Evolutionary conservation across 2,329 filamentous ascomycete species (phyloP).

Genomic region (Mycosphaerella arachidis): DNA sequence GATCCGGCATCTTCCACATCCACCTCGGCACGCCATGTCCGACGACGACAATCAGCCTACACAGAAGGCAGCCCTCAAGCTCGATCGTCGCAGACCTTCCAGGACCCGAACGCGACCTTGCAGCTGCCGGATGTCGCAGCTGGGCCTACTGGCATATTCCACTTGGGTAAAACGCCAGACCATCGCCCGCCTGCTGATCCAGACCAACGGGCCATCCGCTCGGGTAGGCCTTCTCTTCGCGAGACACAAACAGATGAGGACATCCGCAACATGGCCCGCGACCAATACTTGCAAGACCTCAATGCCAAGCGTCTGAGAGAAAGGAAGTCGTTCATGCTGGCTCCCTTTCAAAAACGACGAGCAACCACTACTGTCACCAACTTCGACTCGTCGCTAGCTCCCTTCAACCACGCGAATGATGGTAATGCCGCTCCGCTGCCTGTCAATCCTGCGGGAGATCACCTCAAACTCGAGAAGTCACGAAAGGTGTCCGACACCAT

Average conservation of each 20-base stretch:
- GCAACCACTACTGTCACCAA: constrained; percentile 7
- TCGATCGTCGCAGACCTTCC: constrained; percentile 12
- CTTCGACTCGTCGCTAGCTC: constrained; percentile 28
- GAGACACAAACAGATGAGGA: constrained; percentile 27
- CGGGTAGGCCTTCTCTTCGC: constrained; percentile 13
- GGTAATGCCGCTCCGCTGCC: constrained; percentile 13
- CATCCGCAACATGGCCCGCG: constrained; percentile 32
- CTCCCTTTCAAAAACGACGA: constrained; percentile 41
- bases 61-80: constrained; percentile 26
- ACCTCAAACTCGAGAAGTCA: constrained; percentile 35
- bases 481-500: constrained; percentile 60
- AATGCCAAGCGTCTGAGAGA: constrained; percentile 39
- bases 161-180: background rate
- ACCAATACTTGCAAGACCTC: constrained; percentile 39
- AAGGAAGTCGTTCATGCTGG: constrained; percentile 42
- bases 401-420: constrained; percentile 26
- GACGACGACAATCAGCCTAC: constrained; percentile 18
- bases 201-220: background rate
- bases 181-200: background rate
- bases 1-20: constrained; percentile 2
- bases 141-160: constrained; percentile 1
- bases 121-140: constrained; percentile 12
- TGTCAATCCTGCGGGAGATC: background rate
- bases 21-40: constrained; percentile 8
- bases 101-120: constrained; percentile 13